Base-by-base conservation (phyloP, 441 rosid species). In the Gossypium trilobum region DNA sequence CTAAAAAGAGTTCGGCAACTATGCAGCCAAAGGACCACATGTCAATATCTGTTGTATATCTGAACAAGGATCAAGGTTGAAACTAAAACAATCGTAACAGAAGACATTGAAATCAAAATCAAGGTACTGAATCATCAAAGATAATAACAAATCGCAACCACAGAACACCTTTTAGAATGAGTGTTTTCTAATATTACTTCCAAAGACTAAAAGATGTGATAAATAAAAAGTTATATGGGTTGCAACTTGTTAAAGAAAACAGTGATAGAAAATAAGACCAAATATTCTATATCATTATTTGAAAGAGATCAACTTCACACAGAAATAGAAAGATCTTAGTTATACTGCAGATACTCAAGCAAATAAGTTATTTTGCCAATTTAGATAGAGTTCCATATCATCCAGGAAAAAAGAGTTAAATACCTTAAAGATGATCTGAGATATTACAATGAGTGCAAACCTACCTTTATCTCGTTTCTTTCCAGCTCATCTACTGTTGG, bases 21-120 rank as follows among this genome's bases (percentile, higher is more conserved):
- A 96, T 91, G 89, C 99, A 96, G 46, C 99, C 99, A 75, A 93
- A 89, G 80, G 99, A 96, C 99, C 98, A 96, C 99, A 96, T 96
- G 83, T 96, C 99, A 73, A 93, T 93, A 78, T 96, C 87, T 5
- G 98, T 93, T 55, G 97, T 86, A 84, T 96, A 96, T 90, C 99
- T 96, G 71, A 60, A 75, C 70, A 73, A 72, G 71, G 68, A 87
- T 89, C 82, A 95, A 87, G 88, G 80, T 75, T 68, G 77, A 78
- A 73, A 68, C 74, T 48, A 76, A 68, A 8, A 75, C 10, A 48
- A n/a, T 31, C 72, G 19, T 52, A 17, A 17, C 48, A 14, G 39
- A 9, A 29, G 61, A 52, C 29, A 52, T 13, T 5, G 23, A 75
- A 58, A 75, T 27, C 52, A 48, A 17, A 39, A 67, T 44, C 22